Percentiles rank a stretch among this genome's conserved stretches.
Conservation (phyloP, 179 eudicot species). For the Gypsophila paniculata region DNA sequence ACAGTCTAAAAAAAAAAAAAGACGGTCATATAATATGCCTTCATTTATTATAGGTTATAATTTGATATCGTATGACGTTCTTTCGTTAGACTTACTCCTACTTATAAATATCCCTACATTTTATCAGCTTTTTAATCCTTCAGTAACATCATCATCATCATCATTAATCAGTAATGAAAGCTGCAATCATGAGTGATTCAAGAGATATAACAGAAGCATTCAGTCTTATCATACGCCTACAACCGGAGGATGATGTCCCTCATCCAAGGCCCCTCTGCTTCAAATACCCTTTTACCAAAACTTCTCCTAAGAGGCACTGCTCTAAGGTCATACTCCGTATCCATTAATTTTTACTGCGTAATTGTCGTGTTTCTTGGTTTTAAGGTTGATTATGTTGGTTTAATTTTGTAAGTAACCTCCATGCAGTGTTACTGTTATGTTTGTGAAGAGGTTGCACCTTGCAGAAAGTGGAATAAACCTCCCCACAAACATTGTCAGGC, state of each 20-base stretch:
- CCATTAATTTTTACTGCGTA: background rate
- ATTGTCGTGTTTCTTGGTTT: too few species aligned
- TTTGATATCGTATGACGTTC: too few species aligned
- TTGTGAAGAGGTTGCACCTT: slow-evolving; percentile 26
- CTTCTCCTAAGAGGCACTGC: slow-evolving; percentile 28
- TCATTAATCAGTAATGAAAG: background rate
- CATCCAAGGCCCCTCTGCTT: slow-evolving; percentile 30
- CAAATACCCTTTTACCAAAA: slow-evolving; percentile 18
- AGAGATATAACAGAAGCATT: background rate
- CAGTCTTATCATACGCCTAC: slow-evolving; percentile 12
- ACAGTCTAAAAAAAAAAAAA: too few species aligned
- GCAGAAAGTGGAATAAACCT: slow-evolving; percentile 17
- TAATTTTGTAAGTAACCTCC: background rate
- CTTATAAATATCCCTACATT: background rate
- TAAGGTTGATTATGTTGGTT: background rate
- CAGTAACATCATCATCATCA: too few species aligned
- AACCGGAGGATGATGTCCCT: slow-evolving; percentile 24
- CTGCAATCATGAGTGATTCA: background rate
- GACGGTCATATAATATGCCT: too few species aligned
- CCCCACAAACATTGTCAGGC: slow-evolving; percentile 23
- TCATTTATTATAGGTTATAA: too few species aligned
- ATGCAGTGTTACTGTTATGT: slow-evolving; percentile 27
- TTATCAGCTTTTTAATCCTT: background rate
- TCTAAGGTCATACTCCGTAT: slow-evolving; percentile 16
- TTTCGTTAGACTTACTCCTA: too few species aligned